Percentiles rank a stretch among this genome's conserved stretches.
These are phyloP conservation scores for Phylloporus sp. DNA, from an alignment of 768 basidiomycete species.

Conservation along the genomic window DNA sequence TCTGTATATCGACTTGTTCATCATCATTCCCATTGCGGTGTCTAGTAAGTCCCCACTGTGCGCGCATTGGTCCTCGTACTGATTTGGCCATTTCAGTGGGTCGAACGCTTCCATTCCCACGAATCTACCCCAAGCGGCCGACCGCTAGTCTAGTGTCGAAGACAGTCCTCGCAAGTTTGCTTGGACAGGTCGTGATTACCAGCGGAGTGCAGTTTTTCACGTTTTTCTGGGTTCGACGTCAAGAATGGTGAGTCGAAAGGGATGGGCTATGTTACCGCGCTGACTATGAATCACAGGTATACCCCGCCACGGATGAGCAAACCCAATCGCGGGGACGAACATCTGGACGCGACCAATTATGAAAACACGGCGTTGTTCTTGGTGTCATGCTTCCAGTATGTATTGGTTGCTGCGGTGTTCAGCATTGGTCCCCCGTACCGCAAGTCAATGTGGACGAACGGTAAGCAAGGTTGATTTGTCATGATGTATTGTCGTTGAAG, in stretches of 20 bases:
- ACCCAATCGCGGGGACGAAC: slow-evolving; percentile 51
- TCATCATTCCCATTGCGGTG: slow-evolving; percentile 95
- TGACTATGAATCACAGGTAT: slow-evolving; percentile 52
- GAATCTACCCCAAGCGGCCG: slow-evolving; percentile 84
- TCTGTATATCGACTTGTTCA: slow-evolving; percentile 94
- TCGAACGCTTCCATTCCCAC: slow-evolving; percentile 83
- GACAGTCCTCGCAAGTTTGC: slow-evolving; percentile 88
- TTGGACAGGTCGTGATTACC: slow-evolving; percentile 88
- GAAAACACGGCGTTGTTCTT: slow-evolving; percentile 93
- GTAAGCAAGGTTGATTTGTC: slow-evolving; percentile 39
- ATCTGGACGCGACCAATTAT: slow-evolving; percentile 79
- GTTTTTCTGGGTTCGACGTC: slow-evolving; percentile 82
- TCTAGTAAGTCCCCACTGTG: slow-evolving; percentile 60
- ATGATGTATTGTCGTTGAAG: not conserved
- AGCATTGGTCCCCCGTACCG: slow-evolving; percentile 97
- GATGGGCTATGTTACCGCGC: not conserved
- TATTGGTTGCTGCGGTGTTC: slow-evolving; percentile 94
- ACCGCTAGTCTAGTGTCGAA: slow-evolving; percentile 95
- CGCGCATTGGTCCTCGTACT: not conserved
- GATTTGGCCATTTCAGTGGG: slow-evolving; percentile 61
- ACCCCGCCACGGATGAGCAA: slow-evolving; percentile 51
- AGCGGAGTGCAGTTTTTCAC: slow-evolving; percentile 79
- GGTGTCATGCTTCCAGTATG: slow-evolving; percentile 97
- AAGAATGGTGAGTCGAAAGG: slow-evolving; percentile 60
- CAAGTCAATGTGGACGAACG: slow-evolving; percentile 91